Evolutionary conservation across 345 rosid species (phyloP).

Genomic region (Eucalyptus dawsonii): DNA sequence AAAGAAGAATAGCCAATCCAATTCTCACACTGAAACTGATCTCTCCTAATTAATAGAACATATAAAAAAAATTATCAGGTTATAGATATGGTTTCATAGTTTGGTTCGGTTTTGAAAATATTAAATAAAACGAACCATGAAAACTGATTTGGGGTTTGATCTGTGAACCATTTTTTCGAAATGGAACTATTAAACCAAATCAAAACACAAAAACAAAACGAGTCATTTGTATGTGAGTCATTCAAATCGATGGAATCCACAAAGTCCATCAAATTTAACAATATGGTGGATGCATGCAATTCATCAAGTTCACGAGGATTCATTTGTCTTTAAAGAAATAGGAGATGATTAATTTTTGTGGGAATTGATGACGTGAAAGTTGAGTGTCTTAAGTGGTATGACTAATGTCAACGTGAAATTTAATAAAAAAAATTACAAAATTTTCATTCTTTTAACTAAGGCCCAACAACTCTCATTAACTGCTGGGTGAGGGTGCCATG

Average conservation of each 20-base stretch:
- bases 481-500: too few relatives aligned
- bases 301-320: neutral
- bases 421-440: too few relatives aligned
- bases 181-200: neutral
- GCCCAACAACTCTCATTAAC: fast-evolving
- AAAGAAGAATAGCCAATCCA: too few relatives aligned
- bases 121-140: neutral
- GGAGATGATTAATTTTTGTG: neutral
- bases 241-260: neutral
- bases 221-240: neutral
- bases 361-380: neutral
- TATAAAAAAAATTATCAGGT: neutral
- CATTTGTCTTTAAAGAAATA: neutral
- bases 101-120: neutral
- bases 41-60: neutral
- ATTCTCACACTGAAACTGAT: neutral
- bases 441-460: neutral
- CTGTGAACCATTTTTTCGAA: neutral
- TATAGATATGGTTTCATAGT: neutral
- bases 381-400: neutral
- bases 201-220: neutral
- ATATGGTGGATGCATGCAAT: neutral
- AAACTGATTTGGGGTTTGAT: neutral
- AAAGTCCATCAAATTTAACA: neutral
- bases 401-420: too few relatives aligned